A percentile compares a stretch with the other conserved stretches of the same genome.
These are phyloP conservation scores for Phytopythium kandeliae DNA, from an alignment of 352 stramenopile species.

Conservation along the genomic window DNA sequence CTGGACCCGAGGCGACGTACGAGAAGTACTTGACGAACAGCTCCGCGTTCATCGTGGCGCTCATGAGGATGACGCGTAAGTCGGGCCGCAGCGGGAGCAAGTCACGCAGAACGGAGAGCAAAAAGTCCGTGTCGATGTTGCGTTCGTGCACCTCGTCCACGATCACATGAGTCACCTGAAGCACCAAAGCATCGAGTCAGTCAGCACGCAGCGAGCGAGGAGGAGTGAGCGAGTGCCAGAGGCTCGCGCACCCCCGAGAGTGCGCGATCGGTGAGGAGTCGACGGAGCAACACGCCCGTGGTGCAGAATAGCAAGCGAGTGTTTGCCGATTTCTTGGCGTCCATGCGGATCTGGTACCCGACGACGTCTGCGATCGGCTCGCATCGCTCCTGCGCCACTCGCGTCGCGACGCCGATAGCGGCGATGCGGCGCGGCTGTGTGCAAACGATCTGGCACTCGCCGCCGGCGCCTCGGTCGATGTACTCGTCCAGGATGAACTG, in stretches of 20 bases:
- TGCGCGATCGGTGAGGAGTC: conserved; percentile 87
- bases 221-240: background rate
- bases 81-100: conserved; percentile 64
- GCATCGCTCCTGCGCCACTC: conserved; percentile 93
- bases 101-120: conserved; percentile 91
- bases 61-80: conserved; percentile 95
- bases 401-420: conserved; percentile 94
- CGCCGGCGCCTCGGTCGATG: conserved; percentile 72
- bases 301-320: conserved; percentile 95
- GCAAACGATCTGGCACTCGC: conserved; percentile 94
- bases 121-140: conserved; percentile 95
- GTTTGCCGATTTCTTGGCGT: conserved; percentile 83
- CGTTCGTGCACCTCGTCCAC: conserved; percentile 99
- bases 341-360: conserved; percentile 96
- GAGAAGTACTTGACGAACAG: conserved; percentile 88
- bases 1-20: conserved; percentile 26
- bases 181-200: background rate
- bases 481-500: conserved; percentile 97
- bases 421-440: conserved; percentile 94
- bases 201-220: too few relatives aligned
- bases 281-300: conserved; percentile 92
- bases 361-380: conserved; percentile 84
- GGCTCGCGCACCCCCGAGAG: conserved; percentile 72
- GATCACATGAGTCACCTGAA: conserved; percentile 93
- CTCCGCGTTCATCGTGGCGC: conserved; percentile 91